Evolutionary conservation across 169 alveolate genomes (phyloP).

Genomic region (Blepharisma undulans): DNA sequence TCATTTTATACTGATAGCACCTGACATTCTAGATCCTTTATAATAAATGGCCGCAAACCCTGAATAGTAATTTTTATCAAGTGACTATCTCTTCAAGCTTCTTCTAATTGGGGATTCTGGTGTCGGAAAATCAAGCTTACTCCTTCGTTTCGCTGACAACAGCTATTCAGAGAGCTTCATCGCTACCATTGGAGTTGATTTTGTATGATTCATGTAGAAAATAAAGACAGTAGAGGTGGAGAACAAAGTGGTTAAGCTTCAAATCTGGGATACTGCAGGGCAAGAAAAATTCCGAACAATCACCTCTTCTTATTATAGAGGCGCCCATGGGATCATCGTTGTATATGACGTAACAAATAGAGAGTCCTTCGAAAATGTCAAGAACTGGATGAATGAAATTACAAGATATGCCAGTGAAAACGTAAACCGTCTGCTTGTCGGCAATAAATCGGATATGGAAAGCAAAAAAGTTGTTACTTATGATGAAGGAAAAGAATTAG

Average conservation of each 20-base stretch:
- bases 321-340: conserved; percentile 72
- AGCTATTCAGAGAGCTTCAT: conserved; percentile 88
- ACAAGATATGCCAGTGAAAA: conserved; percentile 90
- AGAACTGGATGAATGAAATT: conserved; percentile 95
- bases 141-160: conserved; percentile 83
- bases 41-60: conserved; percentile 28
- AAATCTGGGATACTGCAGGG: conserved; percentile 79
- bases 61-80: conserved; percentile 22
- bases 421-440: conserved; percentile 88
- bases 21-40: background rate
- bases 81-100: conserved; percentile 41
- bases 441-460: conserved; percentile 91
- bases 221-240: conserved; percentile 9
- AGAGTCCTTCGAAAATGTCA: conserved; percentile 92
- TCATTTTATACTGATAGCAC: background rate
- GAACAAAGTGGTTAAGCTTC: conserved; percentile 50
- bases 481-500: conserved; percentile 83
- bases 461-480: conserved; percentile 68
- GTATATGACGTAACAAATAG: conserved; percentile 88
- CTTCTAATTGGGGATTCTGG: conserved; percentile 45
- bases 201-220: conserved; percentile 39
- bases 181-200: conserved; percentile 92
- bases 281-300: conserved; percentile 70
- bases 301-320: conserved; percentile 67
- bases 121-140: conserved; percentile 41